Percentiles rank a stretch among this genome's conserved stretches.
Evolutionary conservation across 495 filamentous ascomycete species (phyloP).

Genomic region (Penicillium angulare): DNA sequence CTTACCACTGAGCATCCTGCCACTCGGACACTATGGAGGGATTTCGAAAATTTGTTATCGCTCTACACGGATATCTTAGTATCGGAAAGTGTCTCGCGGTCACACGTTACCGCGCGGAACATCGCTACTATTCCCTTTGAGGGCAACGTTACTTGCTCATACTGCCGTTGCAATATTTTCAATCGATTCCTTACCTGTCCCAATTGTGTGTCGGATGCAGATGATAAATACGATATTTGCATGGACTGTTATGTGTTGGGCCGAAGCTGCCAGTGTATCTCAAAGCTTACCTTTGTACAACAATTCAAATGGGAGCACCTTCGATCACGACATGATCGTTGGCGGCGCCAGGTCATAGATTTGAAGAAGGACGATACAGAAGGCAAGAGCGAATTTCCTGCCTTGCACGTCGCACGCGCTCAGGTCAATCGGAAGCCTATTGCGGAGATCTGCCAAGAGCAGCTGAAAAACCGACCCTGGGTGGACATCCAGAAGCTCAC

Average conservation of each 20-base stretch:
- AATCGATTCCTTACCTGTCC: constrained; percentile 94
- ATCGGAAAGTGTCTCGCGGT: constrained; percentile 77
- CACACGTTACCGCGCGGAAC: constrained; percentile 53
- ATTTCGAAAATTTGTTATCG: constrained; percentile 75
- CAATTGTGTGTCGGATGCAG: constrained; percentile 61
- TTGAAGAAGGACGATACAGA: constrained; percentile 60
- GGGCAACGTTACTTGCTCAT: constrained; percentile 89
- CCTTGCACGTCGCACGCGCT: constrained; percentile 62
- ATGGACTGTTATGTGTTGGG: constrained; percentile 97
- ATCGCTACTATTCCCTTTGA: constrained; percentile 76
- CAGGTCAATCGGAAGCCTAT: constrained; percentile 67
- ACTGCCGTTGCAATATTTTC: constrained; percentile 94
- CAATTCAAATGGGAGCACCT: constrained; percentile 84
- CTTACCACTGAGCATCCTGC: constrained; percentile 45
- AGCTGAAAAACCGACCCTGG: constrained; percentile 70
- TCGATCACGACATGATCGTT: constrained; percentile 72
- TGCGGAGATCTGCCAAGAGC: constrained; percentile 87
- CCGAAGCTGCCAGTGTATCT: constrained; percentile 83
- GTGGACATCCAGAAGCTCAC: too few relatives aligned
- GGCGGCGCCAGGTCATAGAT: constrained; percentile 71
- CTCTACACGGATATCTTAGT: constrained; percentile 76
- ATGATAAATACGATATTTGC: constrained; percentile 89
- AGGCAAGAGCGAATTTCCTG: constrained; percentile 45
- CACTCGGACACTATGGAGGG: constrained; percentile 64
- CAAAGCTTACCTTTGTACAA: constrained; percentile 83